Percentiles rank a stretch among this genome's conserved stretches.
phyloP scores from a whole-genome alignment of 305 asterid species.

The Salvia sclarea region DNA sequence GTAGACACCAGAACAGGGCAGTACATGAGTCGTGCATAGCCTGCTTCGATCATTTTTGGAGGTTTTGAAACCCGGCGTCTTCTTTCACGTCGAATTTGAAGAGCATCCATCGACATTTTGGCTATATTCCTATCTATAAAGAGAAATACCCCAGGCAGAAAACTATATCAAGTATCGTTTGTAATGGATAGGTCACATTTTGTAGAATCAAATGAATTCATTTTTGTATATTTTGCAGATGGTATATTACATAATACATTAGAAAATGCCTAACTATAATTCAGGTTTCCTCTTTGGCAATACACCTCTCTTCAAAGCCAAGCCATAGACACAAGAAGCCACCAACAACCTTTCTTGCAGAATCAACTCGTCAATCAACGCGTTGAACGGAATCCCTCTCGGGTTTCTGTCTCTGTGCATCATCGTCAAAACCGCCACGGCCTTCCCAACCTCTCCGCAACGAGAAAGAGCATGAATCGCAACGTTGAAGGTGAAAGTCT shows the following conservation, averaged over 20 bases:
- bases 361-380: slow-evolving; percentile 50
- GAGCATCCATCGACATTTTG: slow-evolving; percentile 5
- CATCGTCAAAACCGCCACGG: slow-evolving; percentile 39
- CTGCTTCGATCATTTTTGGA: slow-evolving; percentile 19
- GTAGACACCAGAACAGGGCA: slow-evolving; percentile 91
- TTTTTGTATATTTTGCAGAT: neutral
- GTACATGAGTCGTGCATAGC: slow-evolving; percentile 93
- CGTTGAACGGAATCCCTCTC: slow-evolving; percentile 42
- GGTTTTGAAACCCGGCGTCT: slow-evolving; percentile 30
- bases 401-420: slow-evolving; percentile 42
- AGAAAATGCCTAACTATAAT: neutral
- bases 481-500: slow-evolving; percentile 52
- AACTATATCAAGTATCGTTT: neutral
- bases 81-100: slow-evolving; percentile 26
- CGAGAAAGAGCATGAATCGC: slow-evolving; percentile 45
- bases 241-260: neutral
- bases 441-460: slow-evolving; percentile 48
- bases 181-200: slow-evolving; percentile 12
- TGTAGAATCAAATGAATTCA: neutral
- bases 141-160: slow-evolving; percentile 6
- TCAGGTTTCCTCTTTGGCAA: slow-evolving; percentile 46
- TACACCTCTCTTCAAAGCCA: slow-evolving; percentile 59
- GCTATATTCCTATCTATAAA: slow-evolving; percentile 5
- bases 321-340: slow-evolving; percentile 50
- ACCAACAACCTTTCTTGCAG: slow-evolving; percentile 38